Evolutionary conservation across 2,329 filamentous ascomycete species (phyloP).

Genomic region (Westerdykella aurantiaca): DNA sequence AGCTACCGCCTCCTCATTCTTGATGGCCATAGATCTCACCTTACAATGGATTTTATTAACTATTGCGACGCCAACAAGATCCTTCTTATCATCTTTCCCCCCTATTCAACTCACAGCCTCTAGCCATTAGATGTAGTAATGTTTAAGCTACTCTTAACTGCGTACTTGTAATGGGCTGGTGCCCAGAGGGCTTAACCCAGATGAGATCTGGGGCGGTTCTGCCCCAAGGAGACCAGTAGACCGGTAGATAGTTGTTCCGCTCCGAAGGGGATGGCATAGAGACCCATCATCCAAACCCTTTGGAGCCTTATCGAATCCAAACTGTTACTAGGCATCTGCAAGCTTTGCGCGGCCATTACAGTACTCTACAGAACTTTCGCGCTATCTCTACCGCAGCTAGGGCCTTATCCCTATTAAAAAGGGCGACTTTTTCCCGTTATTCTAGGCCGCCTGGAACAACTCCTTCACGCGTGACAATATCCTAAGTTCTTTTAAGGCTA

Average conservation of each 20-base stretch:
- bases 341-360: too few relatives aligned
- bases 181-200: too few relatives aligned
- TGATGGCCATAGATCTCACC: conserved; percentile 9
- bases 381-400: conserved; percentile 1
- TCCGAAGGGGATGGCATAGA: too few relatives aligned
- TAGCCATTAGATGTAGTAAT: conserved; percentile 1
- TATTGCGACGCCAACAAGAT: conserved; percentile 11
- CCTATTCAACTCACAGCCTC: conserved; percentile 2
- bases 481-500: conserved; percentile 2
- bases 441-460: conserved; percentile 1
- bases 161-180: too few relatives aligned
- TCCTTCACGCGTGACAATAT: conserved; percentile 1
- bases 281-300: too few relatives aligned
- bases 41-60: conserved; percentile 9
- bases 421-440: too few relatives aligned
- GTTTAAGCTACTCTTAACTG: conserved; percentile 1
- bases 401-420: neutral
- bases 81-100: neutral
- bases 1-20: conserved; percentile 9
- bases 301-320: too few relatives aligned
- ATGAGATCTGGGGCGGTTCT: too few relatives aligned
- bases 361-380: neutral
- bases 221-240: too few relatives aligned
- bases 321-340: too few relatives aligned
- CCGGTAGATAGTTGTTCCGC: too few relatives aligned